Evolutionary conservation across 2,329 filamentous ascomycete genomes (phyloP).

Genomic region (Pyrenochaeta sp.): DNA sequence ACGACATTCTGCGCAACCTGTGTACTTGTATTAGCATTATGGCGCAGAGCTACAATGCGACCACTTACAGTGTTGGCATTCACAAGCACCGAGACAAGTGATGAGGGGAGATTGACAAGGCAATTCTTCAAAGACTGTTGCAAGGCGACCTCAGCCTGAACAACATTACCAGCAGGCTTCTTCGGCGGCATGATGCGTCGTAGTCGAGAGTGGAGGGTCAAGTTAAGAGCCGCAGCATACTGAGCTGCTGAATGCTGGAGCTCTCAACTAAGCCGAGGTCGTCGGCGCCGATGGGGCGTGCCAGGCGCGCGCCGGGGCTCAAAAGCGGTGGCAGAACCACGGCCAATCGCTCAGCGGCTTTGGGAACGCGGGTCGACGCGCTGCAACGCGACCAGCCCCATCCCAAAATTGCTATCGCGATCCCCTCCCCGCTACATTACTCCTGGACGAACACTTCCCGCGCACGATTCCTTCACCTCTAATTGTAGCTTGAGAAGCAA

Average conservation of each 20-base stretch:
- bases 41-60: background rate
- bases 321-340: conserved; percentile 36
- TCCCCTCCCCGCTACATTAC: conserved; percentile 27
- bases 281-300: conserved; percentile 25
- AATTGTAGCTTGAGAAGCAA: conserved; percentile 53
- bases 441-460: conserved; percentile 12
- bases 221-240: conserved; percentile 4
- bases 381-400: conserved; percentile 35
- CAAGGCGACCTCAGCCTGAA: conserved; percentile 83
- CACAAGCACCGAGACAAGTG: conserved; percentile 82
- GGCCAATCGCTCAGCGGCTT: conserved; percentile 30
- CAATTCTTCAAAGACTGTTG: conserved; percentile 87
- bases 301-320: conserved; percentile 2
- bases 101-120: conserved; percentile 88
- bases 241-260: conserved; percentile 7
- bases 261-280: conserved; percentile 40
- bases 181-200: conserved; percentile 47
- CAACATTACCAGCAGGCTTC: conserved; percentile 59
- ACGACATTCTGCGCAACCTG: conserved; percentile 95
- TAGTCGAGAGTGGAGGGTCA: conserved; percentile 9
- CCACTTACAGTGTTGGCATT: conserved; percentile 85
- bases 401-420: conserved; percentile 33
- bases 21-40: conserved; percentile 55
- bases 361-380: conserved; percentile 37
- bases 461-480: conserved; percentile 13